phyloP scores from a whole-genome alignment of 257 asterid genomes.

The Asclepias syriaca region DNA sequence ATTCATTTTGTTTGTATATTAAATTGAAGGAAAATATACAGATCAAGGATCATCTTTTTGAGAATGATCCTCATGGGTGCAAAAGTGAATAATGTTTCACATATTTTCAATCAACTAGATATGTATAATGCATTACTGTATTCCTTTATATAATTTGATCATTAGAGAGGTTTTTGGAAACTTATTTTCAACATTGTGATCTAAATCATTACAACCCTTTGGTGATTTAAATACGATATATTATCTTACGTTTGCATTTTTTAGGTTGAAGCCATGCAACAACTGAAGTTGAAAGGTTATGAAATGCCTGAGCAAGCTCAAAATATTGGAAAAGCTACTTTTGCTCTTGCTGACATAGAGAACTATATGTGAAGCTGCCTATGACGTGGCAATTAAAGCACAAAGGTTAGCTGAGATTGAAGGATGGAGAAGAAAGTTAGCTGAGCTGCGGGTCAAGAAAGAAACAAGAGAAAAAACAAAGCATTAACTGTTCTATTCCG shows the following conservation, averaged over 20 bases:
- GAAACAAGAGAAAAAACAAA: conserved; percentile 50
- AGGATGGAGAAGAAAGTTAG: conserved; percentile 54
- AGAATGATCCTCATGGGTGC: no score
- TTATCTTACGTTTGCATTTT: neutral
- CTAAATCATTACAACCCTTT: neutral
- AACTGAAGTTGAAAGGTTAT: conserved; percentile 38
- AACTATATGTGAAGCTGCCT: conserved; percentile 71
- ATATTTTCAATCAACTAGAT: no score
- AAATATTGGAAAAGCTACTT: conserved; percentile 49
- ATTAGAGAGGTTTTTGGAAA: neutral
- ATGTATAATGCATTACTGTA: neutral
- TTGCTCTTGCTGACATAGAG: conserved; percentile 48
- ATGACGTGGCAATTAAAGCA: conserved; percentile 72
- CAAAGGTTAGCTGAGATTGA: conserved; percentile 68
- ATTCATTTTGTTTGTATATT: no score
- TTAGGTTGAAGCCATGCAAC: conserved; percentile 49
- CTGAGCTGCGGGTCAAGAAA: conserved; percentile 51
- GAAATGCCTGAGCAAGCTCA: conserved; percentile 48
- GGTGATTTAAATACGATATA: neutral
- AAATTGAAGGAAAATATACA: no score
- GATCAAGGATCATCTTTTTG: no score
- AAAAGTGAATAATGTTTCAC: no score
- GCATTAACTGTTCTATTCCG: conserved; percentile 43
- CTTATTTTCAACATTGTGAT: neutral
- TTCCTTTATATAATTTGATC: neutral